Base-by-base conservation (phyloP, 2,329 filamentous ascomycete genomes). In the Colletotrichum lentis region DNA sequence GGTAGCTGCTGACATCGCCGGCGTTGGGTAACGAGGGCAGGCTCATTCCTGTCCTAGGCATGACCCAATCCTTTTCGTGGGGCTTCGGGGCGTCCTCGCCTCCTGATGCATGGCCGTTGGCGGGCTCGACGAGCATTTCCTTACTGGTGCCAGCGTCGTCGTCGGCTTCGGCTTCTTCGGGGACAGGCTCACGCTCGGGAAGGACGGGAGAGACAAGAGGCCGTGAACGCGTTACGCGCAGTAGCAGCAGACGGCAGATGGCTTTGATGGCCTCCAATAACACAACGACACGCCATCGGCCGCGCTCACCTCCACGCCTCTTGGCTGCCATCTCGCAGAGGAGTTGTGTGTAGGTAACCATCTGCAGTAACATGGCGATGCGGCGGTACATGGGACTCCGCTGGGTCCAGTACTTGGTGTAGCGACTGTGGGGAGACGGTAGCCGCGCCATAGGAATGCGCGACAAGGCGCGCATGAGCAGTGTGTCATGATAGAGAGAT, bases 321-420 rank as follows among this genome's bases (percentile, higher is more conserved):
- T 97, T 96, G 35, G 94, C 94, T 35, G 91, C 88, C 96, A 99
- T 99, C 78, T 99, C 96, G 86, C 95, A 96, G n/a, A 99, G 82
- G 37, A 99, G 83, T 80, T 99, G 93, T 0, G 94, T 97, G 76
- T 98, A 98, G 73, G 96, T 92, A 31, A 97, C 91, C 80, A 97
- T 91, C 77, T 97, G 93, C 56, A 99, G 82, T 5, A 94, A 83
- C 71, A 94, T 85, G 47, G 95, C 94, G 62, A 96, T 88, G 67
- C 92, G 88, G 67, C 90, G 88, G 79, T 99, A 99, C 11, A 93
- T 84, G 5, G 85, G 83, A 74, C 85, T 88, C 73, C 85, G 86
- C 63, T 83, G 79, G 7, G 86, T 83, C 89, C 89, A 91, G 78
- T 88, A 89, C 64, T 85, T 85, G 12, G 89, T 91, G 78, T 91